Evolutionary conservation across 2,329 filamentous ascomycete species (phyloP).

Genomic region (Shiraia sp.): DNA sequence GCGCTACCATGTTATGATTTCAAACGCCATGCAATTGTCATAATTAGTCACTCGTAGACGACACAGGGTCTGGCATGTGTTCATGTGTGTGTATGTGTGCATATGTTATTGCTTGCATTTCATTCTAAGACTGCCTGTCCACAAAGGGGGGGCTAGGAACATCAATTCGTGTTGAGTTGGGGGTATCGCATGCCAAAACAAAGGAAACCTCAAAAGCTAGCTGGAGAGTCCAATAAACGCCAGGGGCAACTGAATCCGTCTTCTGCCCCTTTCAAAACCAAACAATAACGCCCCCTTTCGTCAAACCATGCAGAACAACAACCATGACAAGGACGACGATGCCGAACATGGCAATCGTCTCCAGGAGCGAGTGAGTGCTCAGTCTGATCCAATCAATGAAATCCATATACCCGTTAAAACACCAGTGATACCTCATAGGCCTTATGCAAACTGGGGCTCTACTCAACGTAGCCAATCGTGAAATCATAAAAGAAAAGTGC

Average conservation of each 20-base stretch:
- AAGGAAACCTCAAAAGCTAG: slow-evolving; percentile 20
- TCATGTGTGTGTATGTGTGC: too few species aligned
- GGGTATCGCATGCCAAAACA: slow-evolving; percentile 34
- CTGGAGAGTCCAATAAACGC: slow-evolving; percentile 20
- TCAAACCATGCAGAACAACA: slow-evolving; percentile 3
- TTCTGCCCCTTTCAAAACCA: too few species aligned
- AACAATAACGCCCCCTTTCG: too few species aligned
- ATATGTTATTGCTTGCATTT: too few species aligned
- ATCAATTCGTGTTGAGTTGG: slow-evolving; percentile 15
- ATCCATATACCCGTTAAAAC: slow-evolving; percentile 10
- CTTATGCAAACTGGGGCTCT: slow-evolving; percentile 30
- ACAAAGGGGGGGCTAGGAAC: background rate
- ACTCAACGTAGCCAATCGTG: too few species aligned
- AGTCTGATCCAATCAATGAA: slow-evolving; percentile 21
- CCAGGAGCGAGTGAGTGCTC: slow-evolving; percentile 12
- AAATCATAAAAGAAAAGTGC: slow-evolving; percentile 3
- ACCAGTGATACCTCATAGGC: slow-evolving; percentile 19
- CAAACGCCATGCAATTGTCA: too few species aligned
- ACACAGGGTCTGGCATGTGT: too few species aligned
- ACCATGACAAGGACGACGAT: slow-evolving; percentile 13
- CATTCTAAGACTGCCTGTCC: slow-evolving; percentile 3
- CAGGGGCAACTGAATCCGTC: slow-evolving; percentile 2
- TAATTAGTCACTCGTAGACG: too few species aligned
- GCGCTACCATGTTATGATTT: too few species aligned
- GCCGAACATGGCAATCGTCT: slow-evolving; percentile 15